Base-by-base conservation (phyloP, 1,284 basidiomycete genomes). In the Moniliophthora roreri region DNA sequence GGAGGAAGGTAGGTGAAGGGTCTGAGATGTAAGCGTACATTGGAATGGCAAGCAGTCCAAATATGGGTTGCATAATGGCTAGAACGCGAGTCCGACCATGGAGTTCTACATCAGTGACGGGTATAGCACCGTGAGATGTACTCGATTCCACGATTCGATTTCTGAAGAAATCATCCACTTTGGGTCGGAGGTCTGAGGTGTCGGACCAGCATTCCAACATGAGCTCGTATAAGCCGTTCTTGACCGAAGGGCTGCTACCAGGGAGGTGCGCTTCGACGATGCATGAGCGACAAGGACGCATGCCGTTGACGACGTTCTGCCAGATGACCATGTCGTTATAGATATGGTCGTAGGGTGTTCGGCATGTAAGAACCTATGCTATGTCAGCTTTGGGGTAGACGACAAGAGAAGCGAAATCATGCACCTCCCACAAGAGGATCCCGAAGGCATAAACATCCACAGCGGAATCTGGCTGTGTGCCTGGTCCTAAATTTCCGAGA, bases 391-490 rank as follows among this genome's bases (percentile, higher is more conserved):
- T 4, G 16, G 6, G 5, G n/a, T 24, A 21, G 13, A n/a, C 2
- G 42, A 13, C 4, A 16, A 34, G 10, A 13, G 9, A 3, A n/a
- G 18, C n/a, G 21, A 23, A 23, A 45, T 11, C 11, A 28, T 26
- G 5, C 20, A 47, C 45, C 26, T 47, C 45, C 45, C 45, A 47
- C 11, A 47, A 9, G 10, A 47, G 16, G n/a, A 47, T 26, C 15
- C 45, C 45, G 16, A 47, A 47, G 5, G 45, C 24, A 20, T 47
- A 47, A n/a, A 34, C 45, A 47, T 47, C 45, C 26, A 35, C 24
- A 13, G 45, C 24, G 11, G 24, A 18, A 47, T 34, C 28, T 34
- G 45, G 45, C 18, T 28, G 21, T 13, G 18, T 26, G 18, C 45
- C 45, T 47, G 21, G 21, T 3, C 24, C 26, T 16, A 35, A 20